Evolutionary conservation across 164 flowering plant species (phyloP), one percentile per base, ranked within the genome.

Genomic region (Vitis amurensis): DNA sequence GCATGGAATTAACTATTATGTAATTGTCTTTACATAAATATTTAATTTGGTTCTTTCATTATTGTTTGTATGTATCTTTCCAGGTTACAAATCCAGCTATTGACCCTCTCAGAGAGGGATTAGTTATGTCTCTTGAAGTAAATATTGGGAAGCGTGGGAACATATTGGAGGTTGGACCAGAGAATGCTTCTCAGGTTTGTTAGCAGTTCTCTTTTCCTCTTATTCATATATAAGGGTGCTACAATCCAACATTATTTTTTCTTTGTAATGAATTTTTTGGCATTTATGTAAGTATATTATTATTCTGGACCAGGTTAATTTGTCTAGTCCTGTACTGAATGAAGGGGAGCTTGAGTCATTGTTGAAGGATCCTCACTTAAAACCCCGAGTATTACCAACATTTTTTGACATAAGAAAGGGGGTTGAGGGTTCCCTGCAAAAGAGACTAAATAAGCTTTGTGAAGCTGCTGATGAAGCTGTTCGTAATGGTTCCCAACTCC

Each of bases 11-110:
- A 3, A 3, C 6, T 37, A 37, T 37, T 37, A 37, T 37, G 44
- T 2, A 37, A 37, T 37, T 3, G 44, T 37, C 44, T 37, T 37
- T 37, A 37, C 44, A 6, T 2, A 37, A 37, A 3, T 3, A 37
- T 37, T 55, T 19, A 23, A 56, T 9, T 64, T 15, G 17, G 47
- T 49, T 27, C 49, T 11, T 53, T 1, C 15, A 17, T 64, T 55
- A 50, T 49, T 72, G 13, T 23, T 59, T 27, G 10, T 30, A 37
- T 66, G 44, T 64, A 11, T 61, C 27, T 67, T n/a, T 69, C 60
- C 74, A 96, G 99, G 99, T 96, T 57, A 96, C 99, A 71, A 96
- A 96, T 82, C 99, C 99, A 64, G 98, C 99, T 13, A 96, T 96
- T 76, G 99, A 96, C 66, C 99, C 99, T 57, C 93, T 96, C 13